A percentile compares a stretch with the other conserved stretches of the same genome.
Evolutionary conservation across 768 basidiomycete genomes (phyloP).

Genomic region (Mycena albidolilacea): DNA sequence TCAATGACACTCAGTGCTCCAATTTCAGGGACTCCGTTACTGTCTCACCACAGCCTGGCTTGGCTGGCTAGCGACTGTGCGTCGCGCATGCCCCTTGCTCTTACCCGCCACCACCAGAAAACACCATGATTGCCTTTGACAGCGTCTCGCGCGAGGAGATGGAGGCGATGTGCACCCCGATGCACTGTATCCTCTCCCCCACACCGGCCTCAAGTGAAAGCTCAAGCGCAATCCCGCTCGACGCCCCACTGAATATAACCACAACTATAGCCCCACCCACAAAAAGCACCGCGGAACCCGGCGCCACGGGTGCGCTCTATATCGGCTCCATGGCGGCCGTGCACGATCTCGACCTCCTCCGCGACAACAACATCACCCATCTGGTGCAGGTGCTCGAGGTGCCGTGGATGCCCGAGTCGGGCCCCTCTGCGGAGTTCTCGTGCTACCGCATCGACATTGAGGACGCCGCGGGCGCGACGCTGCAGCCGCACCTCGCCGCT

Average conservation of each 20-base stretch:
- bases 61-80: neutral
- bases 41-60: neutral
- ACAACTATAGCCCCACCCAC: neutral
- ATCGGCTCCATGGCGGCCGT: constrained; percentile 73
- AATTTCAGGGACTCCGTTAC: neutral
- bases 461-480: constrained; percentile 61
- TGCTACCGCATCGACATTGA: constrained; percentile 64
- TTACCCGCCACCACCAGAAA: neutral
- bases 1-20: neutral
- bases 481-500: constrained; percentile 62
- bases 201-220: neutral
- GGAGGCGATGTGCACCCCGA: constrained; percentile 35
- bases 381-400: constrained; percentile 79
- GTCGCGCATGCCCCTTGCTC: neutral
- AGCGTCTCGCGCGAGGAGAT: constrained; percentile 28
- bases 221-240: neutral
- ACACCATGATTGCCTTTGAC: constrained; percentile 31
- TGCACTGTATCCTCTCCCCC: constrained; percentile 30
- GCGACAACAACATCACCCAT: constrained; percentile 65
- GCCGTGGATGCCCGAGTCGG: constrained; percentile 67
- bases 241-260: neutral
- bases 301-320: constrained; percentile 29
- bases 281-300: neutral
- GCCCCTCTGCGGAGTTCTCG: constrained; percentile 28
- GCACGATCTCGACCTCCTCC: constrained; percentile 69